These are phyloP conservation scores for Colletotrichum simmondsii DNA, from an alignment of 2,329 filamentous ascomycete genomes.

Conservation along the genomic window DNA sequence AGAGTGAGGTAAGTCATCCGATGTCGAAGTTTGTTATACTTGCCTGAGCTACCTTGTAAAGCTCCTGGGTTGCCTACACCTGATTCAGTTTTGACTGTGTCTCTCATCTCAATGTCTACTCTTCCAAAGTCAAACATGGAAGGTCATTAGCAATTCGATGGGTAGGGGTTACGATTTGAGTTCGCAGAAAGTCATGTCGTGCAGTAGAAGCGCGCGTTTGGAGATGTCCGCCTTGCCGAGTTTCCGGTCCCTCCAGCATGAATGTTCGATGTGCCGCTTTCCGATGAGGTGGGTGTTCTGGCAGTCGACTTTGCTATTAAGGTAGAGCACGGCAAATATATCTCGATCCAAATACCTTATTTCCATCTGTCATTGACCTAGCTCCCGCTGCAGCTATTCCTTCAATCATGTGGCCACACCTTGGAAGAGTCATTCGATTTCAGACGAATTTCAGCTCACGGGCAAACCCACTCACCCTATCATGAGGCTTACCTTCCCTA, in stretches of 20 bases:
- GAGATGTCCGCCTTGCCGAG: not conserved
- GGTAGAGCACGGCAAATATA: too few species aligned
- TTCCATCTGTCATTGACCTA: not conserved
- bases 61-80: not conserved
- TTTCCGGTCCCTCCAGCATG: not conserved
- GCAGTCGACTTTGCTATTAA: not conserved
- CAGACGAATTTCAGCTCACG: constrained; percentile 22
- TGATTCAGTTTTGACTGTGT: not conserved
- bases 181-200: constrained; percentile 1
- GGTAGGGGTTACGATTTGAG: not conserved
- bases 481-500: not conserved
- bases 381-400: constrained; percentile 12
- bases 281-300: not conserved
- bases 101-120: not conserved
- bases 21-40: too few species aligned
- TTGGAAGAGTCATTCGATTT: not conserved
- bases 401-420: constrained; percentile 37
- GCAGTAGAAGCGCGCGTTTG: not conserved
- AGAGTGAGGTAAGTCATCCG: not conserved
- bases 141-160: not conserved
- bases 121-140: not conserved
- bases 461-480: not conserved
- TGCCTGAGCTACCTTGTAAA: too few species aligned
- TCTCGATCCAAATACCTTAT: not conserved
- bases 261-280: not conserved